Base-by-base conservation (phyloP, 371 early-diverging fungal species). In the Chytridium lagenaria region DNA sequence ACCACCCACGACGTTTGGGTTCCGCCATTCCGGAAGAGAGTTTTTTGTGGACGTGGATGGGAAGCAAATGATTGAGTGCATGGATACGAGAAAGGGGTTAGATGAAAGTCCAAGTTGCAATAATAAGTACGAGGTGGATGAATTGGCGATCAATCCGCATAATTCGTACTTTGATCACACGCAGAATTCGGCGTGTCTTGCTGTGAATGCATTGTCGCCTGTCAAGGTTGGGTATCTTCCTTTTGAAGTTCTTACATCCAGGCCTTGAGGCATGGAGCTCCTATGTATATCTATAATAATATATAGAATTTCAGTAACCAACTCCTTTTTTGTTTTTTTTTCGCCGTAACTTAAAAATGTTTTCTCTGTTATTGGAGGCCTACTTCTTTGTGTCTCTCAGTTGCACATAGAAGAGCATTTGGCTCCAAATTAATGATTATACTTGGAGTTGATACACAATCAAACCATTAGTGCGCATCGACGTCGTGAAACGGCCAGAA, bases 101-200 rank as follows among this genome's bases (percentile, higher is more conserved):
- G 63, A 63, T 34, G 63, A 63, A 31, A 63, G 63, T 34, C 63
- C 63, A 7, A 34, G 36, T 7, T 63, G 63, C 38, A 22, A 19
- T 23, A 63, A 63, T 31, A 2, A 10, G 63, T 19, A 30, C 12
- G 63, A 31, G 3, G 26, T 63, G 31, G 10, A 19, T 34, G 31
- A 7, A 7, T 34, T 30, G 63, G 10, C 28, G 28, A 63, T 37
- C 23, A 23, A 63, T 34, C 28, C 63, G 38, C 63, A 63, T 31
- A 63, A 63, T 23, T 26, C 28, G 31, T 63, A 63, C 36, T 63
- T 23, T 23, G 63, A 63, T 37, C 31, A n/a, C 23, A 26, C 57
- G 26, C 57, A 57, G 26, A n/a, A 30, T 26, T 57, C 57, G 5
- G 57, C 57, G 23, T 57, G 57, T 23, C 15, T 30, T n/a, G 57